These are phyloP conservation scores for Talaromyces proteolyticus DNA, from an alignment of 495 filamentous ascomycete species.

Conservation along the genomic window DNA sequence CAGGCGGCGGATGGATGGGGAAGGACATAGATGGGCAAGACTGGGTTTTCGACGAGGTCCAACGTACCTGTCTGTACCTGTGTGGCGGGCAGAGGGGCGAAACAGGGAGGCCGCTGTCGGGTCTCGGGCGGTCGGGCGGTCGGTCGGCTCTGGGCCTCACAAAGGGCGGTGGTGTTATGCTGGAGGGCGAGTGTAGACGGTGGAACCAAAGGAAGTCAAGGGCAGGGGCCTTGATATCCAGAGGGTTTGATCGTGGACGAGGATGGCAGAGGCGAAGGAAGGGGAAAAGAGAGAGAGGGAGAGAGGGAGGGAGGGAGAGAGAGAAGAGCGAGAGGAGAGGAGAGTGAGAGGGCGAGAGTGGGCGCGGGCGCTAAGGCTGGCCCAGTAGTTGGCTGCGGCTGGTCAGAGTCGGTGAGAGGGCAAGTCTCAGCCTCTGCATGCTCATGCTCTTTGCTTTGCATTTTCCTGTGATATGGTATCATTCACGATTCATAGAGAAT, in stretches of 20 bases:
- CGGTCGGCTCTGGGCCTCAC: not conserved
- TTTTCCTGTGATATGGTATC: too few relatives aligned
- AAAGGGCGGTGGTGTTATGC: not conserved
- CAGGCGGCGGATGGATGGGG: too few relatives aligned
- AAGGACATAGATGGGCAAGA: too few relatives aligned
- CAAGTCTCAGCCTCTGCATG: too few relatives aligned
- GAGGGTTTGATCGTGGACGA: conserved; percentile 12
- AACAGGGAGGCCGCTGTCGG: not conserved
- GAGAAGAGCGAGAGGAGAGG: conserved; percentile 20
- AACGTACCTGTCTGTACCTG: conserved; percentile 1
- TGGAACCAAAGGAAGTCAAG: conserved; percentile 20
- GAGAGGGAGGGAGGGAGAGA: conserved; percentile 4
- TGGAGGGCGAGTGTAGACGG: not conserved
- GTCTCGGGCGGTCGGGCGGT: not conserved
- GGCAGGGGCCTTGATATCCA: conserved; percentile 31
- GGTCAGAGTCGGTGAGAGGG: too few relatives aligned
- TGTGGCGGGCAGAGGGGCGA: not conserved
- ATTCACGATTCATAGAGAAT: too few relatives aligned
- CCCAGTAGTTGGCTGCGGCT: too few relatives aligned
- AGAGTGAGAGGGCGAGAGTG: conserved; percentile 16
- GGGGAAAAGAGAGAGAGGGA: conserved; percentile 10
- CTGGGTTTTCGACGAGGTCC: too few relatives aligned
- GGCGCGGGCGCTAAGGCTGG: not conserved
- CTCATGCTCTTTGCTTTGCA: too few relatives aligned
- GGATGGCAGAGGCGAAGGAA: not conserved